Evolutionary conservation across 2,329 filamentous ascomycete genomes (phyloP), one percentile per base, ranked within the genome.

Genomic region (Microsporum audouinii): DNA sequence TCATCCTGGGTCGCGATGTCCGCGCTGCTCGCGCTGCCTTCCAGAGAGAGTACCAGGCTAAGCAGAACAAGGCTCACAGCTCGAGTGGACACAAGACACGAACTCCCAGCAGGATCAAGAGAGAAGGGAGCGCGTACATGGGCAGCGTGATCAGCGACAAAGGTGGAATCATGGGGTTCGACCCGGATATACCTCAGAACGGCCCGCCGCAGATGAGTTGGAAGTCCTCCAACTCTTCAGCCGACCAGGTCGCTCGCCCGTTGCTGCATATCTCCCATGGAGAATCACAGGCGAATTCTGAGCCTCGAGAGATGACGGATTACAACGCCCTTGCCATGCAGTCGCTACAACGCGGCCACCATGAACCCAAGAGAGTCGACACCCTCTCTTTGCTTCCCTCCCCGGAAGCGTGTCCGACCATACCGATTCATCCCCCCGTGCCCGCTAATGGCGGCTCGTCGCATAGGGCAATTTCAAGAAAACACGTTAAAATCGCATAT

Each of bases 1-100:
- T 86, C 61, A 79, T 83, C 58, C 75, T 87, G n/a, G 83, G 83
- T 47, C 80, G 84, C 69, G 83, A 86, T 71, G 76, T 82, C 56
- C 76, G 78, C 63, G 79, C 79, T 5, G 77, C 76, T 31, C 73
- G 76, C 55, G 75, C 76, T 12, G 78, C 78, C 34, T 72, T 75
- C 62, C 75, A 76, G 60, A 71, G 74, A 65, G 76, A 78, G 63
- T 68, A 74, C 57, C 73, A 77, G 66, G 72, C 69, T 51, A 71
- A 73, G 64, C 74, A 78, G 66, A 70, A 72, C 67, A 74, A 68
- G 69, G 75, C 72, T 67, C 79, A 79, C 68, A 79, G 75, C 66
- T 76, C 76, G 23, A 73, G 74, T 60, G 76, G 75, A 7, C 73
- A 76, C 62, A 69, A 70, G 39, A 77, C 76, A 29, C 74, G 75